Base-by-base conservation (phyloP, 2,329 filamentous ascomycete species). In the Malbranchea zuffiana region DNA sequence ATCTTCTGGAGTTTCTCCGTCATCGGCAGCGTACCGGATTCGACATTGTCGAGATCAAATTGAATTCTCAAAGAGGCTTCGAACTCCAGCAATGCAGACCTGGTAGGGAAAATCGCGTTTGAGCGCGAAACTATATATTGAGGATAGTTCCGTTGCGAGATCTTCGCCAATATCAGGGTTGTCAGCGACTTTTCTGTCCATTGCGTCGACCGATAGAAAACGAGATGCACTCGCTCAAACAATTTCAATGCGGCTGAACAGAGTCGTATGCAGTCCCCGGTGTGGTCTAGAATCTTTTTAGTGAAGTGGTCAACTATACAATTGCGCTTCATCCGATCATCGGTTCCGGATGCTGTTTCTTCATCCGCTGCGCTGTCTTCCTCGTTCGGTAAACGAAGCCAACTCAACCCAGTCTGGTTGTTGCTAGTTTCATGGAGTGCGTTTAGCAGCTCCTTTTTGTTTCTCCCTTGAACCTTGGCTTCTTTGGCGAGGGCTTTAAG, bases 161-260 rank as follows among this genome's bases (percentile, higher is more conserved):
- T 93, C 45, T 88, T 87, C 5, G 90, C 84, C 4, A 98, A 70
- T 29, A 98, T 94, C 37, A 96, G 88, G 0, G 87, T 88, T 1
- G 85, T 96, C 10, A 98, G 66, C 1, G 88, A 95, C 57, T 94
- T 96, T 50, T 96, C 88, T 0, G 87, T 93, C 90, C 90, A 98
- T 55, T 94, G 83, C 0, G 85, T 92, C 6, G 87, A 95, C 41
- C 88, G 74, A 57, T 96, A 96, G 57, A 95, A 98, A 18, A 98
- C 86, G 2, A 98, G 65, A 61, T 96, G 90, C 1, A 96, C 86
- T 17, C 90, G 75, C 57, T 95, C 86, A 50, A 98, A 98, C 0
- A 98, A 71, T 50, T 78, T 84, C 44, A 86, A 72, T 0, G 79
- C 71, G 0, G 73, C 62, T 0, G 79, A 61, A 1, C 84, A 84